Evolutionary conservation across 805 yeast species (phyloP), one percentile per base, ranked within the genome.

Genomic region (Komagataella ulmi): DNA sequence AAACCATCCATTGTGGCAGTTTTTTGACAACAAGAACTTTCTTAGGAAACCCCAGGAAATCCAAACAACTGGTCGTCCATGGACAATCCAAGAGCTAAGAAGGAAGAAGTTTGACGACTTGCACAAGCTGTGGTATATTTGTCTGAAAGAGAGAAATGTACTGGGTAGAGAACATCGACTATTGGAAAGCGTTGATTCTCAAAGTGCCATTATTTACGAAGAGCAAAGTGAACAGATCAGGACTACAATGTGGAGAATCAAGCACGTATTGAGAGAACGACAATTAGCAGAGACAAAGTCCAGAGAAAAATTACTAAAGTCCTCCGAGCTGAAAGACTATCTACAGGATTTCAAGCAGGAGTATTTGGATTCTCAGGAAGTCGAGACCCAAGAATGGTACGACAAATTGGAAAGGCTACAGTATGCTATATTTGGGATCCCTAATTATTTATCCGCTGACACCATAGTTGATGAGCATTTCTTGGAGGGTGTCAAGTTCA

Each of bases 1-100:
- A 4, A 85, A 85, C 64, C 99, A 93, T 67, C 99, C 98, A 30
- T 73, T 93, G 56, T 93, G 97, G 96, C 90, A 86, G 59, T 93
- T 93, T 65, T 93, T 91, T 70, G 63, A 64, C 56, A 76, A 85
- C 45, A 73, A 81, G 53, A 72, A 75, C 59, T 79, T 81, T 54
- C 68, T 85, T 54, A 77, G 97, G 58, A 63, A 72, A 1, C 66
- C 75, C 2, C 77, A 73, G 2, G 86, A 82, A 19, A 60, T 80
- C 24, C 71, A 76, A 50, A 62, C 65, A 24, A 68, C 71, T 7
- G 82, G 93, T 14, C 76, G 96, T 59, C 71, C 93, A 3, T 93
- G 99, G 99, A 69, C 84, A 5, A 74, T 89, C 51, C 84, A 88
- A 3, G 98, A 91, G 64, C 76, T 93, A 59, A 81, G 99, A 65